phyloP scores from a whole-genome alignment of 2,329 filamentous ascomycete species.

The Stachybotrys echinatus region DNA sequence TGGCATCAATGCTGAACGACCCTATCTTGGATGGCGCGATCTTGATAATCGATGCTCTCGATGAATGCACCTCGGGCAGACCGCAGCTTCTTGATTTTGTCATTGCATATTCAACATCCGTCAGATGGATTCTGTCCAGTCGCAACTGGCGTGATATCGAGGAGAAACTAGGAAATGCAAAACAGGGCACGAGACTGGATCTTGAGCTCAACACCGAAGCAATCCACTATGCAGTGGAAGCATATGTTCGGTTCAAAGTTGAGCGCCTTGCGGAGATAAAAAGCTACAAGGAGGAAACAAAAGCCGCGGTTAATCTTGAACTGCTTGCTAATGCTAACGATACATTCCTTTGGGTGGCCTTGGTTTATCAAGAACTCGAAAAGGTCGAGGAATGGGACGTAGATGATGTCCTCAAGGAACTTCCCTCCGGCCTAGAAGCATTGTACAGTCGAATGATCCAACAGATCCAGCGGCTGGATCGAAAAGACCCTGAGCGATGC shows the following conservation, averaged over 20 bases:
- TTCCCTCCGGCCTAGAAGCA: background rate
- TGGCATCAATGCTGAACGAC: constrained; percentile 33
- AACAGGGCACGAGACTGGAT: constrained; percentile 16
- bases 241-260: constrained; percentile 28
- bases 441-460: background rate
- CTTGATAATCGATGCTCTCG: constrained; percentile 40
- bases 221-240: constrained; percentile 24
- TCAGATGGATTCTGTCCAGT: constrained; percentile 38
- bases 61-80: constrained; percentile 34
- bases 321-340: constrained; percentile 24
- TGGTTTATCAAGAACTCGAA: constrained; percentile 10
- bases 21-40: constrained; percentile 18
- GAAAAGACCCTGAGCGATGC: constrained; percentile 20
- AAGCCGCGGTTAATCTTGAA: constrained; percentile 3
- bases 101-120: constrained; percentile 12
- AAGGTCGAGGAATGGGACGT: background rate
- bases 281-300: constrained; percentile 2
- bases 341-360: constrained; percentile 21
- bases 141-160: constrained; percentile 29
- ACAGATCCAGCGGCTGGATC: background rate
- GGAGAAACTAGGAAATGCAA: constrained; percentile 15
- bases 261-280: constrained; percentile 11
- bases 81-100: constrained; percentile 29
- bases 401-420: background rate
- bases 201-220: constrained; percentile 30